Percentiles rank a stretch among this genome's conserved stretches.
These are phyloP conservation scores for Podospora conica DNA, from an alignment of 495 filamentous ascomycete species.

Conservation along the genomic window DNA sequence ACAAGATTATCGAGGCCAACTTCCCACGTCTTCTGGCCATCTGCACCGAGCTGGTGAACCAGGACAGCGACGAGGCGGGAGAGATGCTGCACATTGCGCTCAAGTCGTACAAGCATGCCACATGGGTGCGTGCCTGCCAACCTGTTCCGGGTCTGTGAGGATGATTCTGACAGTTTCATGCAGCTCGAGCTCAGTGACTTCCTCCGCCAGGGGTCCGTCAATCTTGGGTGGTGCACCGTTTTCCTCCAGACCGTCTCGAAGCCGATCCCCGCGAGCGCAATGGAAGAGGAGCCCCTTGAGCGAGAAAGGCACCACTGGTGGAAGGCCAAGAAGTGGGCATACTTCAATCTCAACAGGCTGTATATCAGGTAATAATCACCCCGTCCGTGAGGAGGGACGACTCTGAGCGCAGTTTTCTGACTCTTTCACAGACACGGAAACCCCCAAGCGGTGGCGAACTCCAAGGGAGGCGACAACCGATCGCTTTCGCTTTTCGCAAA, in stretches of 20 bases:
- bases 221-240: conserved; percentile 90
- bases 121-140: conserved; percentile 63
- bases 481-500: conserved; percentile 60
- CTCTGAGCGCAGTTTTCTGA: conserved; percentile 15
- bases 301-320: conserved; percentile 95
- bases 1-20: conserved; percentile 83
- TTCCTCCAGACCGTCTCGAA: conserved; percentile 89
- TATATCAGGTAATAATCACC: conserved; percentile 82
- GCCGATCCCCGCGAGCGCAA: conserved; percentile 66
- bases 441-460: conserved; percentile 55
- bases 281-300: conserved; percentile 78
- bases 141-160: background rate
- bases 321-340: conserved; percentile 99
- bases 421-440: conserved; percentile 71
- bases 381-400: background rate
- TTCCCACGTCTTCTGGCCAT: conserved; percentile 89
- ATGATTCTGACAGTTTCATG: conserved; percentile 27
- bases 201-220: conserved; percentile 70
- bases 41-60: conserved; percentile 78
- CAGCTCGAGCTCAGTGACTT: conserved; percentile 78
- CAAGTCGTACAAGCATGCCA: conserved; percentile 96
- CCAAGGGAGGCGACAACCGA: conserved; percentile 60
- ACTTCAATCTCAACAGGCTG: conserved; percentile 91
- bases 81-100: conserved; percentile 94
- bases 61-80: conserved; percentile 85